Base-by-base conservation (phyloP, 1,284 basidiomycete species). In the Rhodotorula sp. region DNA sequence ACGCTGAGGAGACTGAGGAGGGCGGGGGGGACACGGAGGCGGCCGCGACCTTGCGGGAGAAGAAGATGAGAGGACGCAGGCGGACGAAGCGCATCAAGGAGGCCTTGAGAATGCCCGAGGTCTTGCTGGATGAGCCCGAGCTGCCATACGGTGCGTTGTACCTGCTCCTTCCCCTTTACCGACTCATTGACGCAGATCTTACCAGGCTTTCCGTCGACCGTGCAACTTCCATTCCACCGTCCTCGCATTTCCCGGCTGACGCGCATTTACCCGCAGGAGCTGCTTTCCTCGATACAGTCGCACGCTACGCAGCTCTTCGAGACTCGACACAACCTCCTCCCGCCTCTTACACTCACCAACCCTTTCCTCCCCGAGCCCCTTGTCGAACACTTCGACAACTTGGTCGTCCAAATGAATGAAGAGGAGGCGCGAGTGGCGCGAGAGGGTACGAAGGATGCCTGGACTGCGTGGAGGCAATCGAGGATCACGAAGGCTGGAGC, bases 271-370 rank as follows among this genome's bases (percentile, higher is more conserved):
- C 22, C n/a, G 29, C 64, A 74, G 73, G 58, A 65, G 17, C 57
- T 74, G n/a, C 54, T 74, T 24, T n/a, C 52, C 20, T 62, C 71
- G 5, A 17, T 73, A 30, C 66, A 70, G 46, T 17, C 56, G 1
- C 64, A 67, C 61, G 39, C 70, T 11, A 46, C 64, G n/a, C 5
- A 30, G 22, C 59, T 56, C 53, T 47, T 70, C 46, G 5, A 49
- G 27, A 22, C 56, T 1, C 27, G 20, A 4, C 44, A 64, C 57
- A 22, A 53, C 54, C 67, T 74, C 59, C 49, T 66, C n/a, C 68
- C 67, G 20, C 65, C 59, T 8, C 64, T 66, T 52, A 68, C 71
- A 17, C 56, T 49, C n/a, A 29, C 32, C 30, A 8, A 32, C 4
- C 69, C 67, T 6, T 32, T 32, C 58, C 59, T 75, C 48, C 68